A percentile compares a stretch with the other conserved stretches of the same genome.
phyloP scores from a whole-genome alignment of 2,329 filamentous ascomycete species.

The Monilinia polystroma region DNA sequence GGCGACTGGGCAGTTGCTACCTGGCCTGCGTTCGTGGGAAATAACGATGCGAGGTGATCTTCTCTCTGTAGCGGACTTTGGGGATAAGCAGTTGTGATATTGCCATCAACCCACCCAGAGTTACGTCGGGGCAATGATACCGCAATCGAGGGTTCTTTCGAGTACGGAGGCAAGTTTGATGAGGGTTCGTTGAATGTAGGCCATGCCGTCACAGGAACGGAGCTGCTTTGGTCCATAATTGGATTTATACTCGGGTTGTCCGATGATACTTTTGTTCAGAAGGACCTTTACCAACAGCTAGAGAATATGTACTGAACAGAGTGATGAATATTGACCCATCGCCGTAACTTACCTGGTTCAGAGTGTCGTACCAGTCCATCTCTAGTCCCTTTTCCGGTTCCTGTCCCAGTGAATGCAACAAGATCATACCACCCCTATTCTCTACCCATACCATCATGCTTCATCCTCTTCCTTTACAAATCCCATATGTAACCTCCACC shows the following conservation, averaged over 20 bases:
- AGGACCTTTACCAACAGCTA: background rate
- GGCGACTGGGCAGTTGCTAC: background rate
- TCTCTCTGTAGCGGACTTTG: background rate
- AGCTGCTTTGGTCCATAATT: background rate
- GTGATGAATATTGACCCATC: background rate
- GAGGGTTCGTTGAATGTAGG: background rate
- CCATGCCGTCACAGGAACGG: slow-evolving; percentile 10
- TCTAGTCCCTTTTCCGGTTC: background rate
- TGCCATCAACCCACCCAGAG: slow-evolving; percentile 4
- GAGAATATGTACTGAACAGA: background rate
- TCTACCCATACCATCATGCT: background rate
- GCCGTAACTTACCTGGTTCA: too few species aligned
- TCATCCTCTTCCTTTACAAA: slow-evolving; percentile 21
- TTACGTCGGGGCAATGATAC: slow-evolving; percentile 2
- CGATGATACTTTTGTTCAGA: too few species aligned
- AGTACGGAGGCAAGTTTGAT: background rate
- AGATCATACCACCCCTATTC: background rate
- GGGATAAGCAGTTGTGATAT: background rate
- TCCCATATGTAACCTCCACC: slow-evolving; percentile 38
- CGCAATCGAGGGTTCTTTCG: background rate
- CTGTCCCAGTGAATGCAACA: slow-evolving; percentile 3
- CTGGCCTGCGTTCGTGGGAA: background rate
- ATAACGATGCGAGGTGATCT: slow-evolving; percentile 1
- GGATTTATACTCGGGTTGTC: background rate
- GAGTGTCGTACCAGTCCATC: background rate